phyloP scores from a whole-genome alignment of 441 rosid genomes.

The Brassica balearica region DNA sequence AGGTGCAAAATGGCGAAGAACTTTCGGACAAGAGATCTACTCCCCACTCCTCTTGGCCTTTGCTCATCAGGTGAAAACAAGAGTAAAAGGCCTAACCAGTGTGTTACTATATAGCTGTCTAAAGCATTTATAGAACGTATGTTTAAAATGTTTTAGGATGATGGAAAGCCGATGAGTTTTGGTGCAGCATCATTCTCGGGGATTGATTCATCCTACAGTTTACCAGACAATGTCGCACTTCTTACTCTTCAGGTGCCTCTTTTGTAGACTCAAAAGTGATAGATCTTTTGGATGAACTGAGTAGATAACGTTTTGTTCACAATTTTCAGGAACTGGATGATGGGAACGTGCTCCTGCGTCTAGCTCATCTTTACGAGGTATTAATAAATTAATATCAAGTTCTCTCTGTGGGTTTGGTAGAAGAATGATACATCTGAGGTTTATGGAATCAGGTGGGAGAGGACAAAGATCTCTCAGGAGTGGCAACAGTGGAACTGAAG shows the following conservation, averaged over 20 bases:
- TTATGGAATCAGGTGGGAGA: conserved; percentile 67
- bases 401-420: conserved; percentile 14
- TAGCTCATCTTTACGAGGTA: conserved; percentile 80
- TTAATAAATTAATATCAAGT: background rate
- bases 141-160: conserved; percentile 53
- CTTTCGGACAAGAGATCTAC: conserved; percentile 80
- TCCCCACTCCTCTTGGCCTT: conserved; percentile 79
- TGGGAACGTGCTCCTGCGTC: conserved; percentile 61
- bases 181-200: conserved; percentile 56
- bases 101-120: conserved; percentile 17
- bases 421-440: conserved; percentile 23
- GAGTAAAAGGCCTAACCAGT: conserved; percentile 6
- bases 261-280: conserved; percentile 11
- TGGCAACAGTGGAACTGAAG: conserved; percentile 72
- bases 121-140: conserved; percentile 1
- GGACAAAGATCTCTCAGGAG: conserved; percentile 75
- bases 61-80: conserved; percentile 65
- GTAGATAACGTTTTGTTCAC: conserved; percentile 29
- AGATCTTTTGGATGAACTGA: conserved; percentile 17
- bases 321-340: conserved; percentile 62
- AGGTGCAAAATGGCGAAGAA: conserved; percentile 78
- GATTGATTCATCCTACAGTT: conserved; percentile 64
- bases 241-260: conserved; percentile 60
- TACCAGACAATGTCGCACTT: conserved; percentile 68
- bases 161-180: conserved; percentile 50